Conservation (phyloP, 2,329 filamentous ascomycete genomes). For the Aspergillus pseudonomiae region DNA sequence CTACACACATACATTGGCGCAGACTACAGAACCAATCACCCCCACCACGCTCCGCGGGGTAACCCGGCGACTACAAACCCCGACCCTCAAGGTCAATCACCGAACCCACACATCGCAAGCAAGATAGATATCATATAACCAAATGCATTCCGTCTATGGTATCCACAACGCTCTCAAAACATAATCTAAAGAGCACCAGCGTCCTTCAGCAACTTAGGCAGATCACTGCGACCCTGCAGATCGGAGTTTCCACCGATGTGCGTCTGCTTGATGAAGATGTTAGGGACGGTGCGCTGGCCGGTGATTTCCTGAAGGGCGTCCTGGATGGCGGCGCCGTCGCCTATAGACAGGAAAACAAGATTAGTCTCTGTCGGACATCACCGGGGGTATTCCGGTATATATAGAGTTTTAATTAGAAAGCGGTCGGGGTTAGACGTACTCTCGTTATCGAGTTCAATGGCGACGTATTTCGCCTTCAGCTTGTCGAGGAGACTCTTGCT, state of each 20-base stretch:
- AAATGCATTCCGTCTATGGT: neutral
- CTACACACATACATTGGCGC: too few relatives aligned
- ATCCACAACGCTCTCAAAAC: neutral
- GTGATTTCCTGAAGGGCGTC: slow-evolving; percentile 78
- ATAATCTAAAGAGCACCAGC: slow-evolving; percentile 61
- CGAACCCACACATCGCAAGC: neutral
- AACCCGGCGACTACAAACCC: neutral
- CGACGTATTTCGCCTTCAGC: slow-evolving; percentile 70
- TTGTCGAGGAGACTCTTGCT: slow-evolving; percentile 75
- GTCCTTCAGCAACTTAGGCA: slow-evolving; percentile 66
- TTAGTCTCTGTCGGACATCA: neutral
- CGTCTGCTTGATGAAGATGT: slow-evolving; percentile 87
- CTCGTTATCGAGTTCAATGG: slow-evolving; percentile 82
- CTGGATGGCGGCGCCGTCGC: slow-evolving; percentile 82
- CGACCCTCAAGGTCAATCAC: neutral
- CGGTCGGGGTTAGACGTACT: slow-evolving; percentile 57
- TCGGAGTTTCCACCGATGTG: slow-evolving; percentile 98
- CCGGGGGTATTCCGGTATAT: too few relatives aligned
- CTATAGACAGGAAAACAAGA: slow-evolving; percentile 48
- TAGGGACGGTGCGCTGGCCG: slow-evolving; percentile 86
- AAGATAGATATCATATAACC: neutral
- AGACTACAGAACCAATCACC: neutral
- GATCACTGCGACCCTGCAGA: slow-evolving; percentile 69
- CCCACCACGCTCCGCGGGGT: neutral
- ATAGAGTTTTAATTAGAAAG: too few relatives aligned